These are phyloP conservation scores for Onygenales sp. DNA, from an alignment of 2,329 filamentous ascomycete genomes.

Conservation along the genomic window DNA sequence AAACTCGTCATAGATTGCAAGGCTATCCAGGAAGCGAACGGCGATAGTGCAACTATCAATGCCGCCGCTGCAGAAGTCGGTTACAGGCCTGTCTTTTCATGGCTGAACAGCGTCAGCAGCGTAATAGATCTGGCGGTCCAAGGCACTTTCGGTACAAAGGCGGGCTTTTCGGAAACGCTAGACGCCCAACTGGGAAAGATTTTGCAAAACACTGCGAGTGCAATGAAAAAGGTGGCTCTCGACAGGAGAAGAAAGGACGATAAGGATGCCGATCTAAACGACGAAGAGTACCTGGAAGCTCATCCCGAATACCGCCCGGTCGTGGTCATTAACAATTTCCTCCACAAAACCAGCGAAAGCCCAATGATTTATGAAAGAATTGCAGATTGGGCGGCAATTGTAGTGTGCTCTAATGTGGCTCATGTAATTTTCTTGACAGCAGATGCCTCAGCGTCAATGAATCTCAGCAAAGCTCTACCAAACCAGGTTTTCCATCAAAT, in stretches of 20 bases:
- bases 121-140: slow-evolving; percentile 87
- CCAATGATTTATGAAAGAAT: slow-evolving; percentile 64
- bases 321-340: slow-evolving; percentile 84
- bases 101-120: slow-evolving; percentile 91
- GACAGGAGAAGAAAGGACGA: slow-evolving; percentile 61
- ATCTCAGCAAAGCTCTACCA: slow-evolving; percentile 74
- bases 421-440: slow-evolving; percentile 93
- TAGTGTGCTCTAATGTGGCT: slow-evolving; percentile 80
- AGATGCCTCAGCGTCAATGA: slow-evolving; percentile 80
- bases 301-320: slow-evolving; percentile 77
- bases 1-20: slow-evolving; percentile 88
- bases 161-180: slow-evolving; percentile 85
- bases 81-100: slow-evolving; percentile 88
- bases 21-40: slow-evolving; percentile 79
- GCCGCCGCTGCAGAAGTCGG: slow-evolving; percentile 75
- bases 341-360: slow-evolving; percentile 64
- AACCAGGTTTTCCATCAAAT: slow-evolving; percentile 86
- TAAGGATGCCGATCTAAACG: slow-evolving; percentile 60
- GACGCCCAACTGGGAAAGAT: slow-evolving; percentile 87
- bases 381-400: slow-evolving; percentile 77
- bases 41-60: slow-evolving; percentile 76
- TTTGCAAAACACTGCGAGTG: slow-evolving; percentile 69
- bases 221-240: slow-evolving; percentile 68
- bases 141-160: slow-evolving; percentile 86
- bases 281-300: slow-evolving; percentile 82